Conservation (phyloP, 768 basidiomycete species). For the Lactifluus piperatus region DNA sequence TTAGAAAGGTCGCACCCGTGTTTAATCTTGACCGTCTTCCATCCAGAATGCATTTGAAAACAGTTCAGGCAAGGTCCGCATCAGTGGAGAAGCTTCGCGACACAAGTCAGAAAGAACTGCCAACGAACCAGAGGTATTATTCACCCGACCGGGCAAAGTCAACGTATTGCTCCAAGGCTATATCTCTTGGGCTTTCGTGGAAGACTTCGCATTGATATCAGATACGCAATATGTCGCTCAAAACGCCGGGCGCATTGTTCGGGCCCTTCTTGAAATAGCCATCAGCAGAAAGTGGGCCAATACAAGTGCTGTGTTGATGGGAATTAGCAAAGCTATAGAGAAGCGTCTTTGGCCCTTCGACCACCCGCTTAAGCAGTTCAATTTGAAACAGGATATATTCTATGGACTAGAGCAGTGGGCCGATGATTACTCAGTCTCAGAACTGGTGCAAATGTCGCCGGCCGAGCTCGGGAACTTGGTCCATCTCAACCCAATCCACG, state of each 20-base stretch:
- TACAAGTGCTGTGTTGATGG: constrained; percentile 69
- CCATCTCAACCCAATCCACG: constrained; percentile 81
- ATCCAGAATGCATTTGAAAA: constrained; percentile 9
- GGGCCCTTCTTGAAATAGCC: constrained; percentile 92
- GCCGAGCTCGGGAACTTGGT: constrained; percentile 68
- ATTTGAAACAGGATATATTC: constrained; percentile 67
- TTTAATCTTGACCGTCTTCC: background rate
- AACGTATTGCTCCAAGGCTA: constrained; percentile 90
- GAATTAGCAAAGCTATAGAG: constrained; percentile 89
- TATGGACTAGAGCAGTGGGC: constrained; percentile 73
- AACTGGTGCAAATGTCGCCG: constrained; percentile 61
- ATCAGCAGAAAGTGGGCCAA: constrained; percentile 89
- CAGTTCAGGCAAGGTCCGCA: constrained; percentile 9
- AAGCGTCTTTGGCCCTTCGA: constrained; percentile 92
- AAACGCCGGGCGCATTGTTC: constrained; percentile 88
- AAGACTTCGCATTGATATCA: constrained; percentile 95
- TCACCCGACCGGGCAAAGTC: constrained; percentile 61
- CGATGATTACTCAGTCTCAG: constrained; percentile 66
- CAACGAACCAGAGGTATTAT: background rate
- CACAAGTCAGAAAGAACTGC: background rate
- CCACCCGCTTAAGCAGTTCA: constrained; percentile 79
- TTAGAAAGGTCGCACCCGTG: constrained; percentile 56
- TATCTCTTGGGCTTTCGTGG: constrained; percentile 71
- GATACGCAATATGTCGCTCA: constrained; percentile 92
- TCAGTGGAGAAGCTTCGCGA: constrained; percentile 7